Evolutionary conservation across 495 filamentous ascomycete genomes (phyloP).

Genomic region (Penicillium silybi): DNA sequence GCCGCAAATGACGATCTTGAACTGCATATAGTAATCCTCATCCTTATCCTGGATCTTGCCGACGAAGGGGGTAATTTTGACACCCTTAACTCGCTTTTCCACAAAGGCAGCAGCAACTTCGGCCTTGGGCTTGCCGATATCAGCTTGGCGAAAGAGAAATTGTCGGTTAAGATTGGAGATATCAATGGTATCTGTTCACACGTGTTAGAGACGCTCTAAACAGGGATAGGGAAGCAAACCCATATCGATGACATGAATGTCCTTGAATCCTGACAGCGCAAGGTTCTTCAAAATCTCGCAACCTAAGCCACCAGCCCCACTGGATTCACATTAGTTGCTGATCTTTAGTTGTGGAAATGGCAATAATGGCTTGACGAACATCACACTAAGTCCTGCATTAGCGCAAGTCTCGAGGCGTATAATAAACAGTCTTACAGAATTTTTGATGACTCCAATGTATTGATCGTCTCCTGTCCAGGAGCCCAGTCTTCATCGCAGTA

Average conservation of each 20-base stretch:
- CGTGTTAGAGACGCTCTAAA: conserved; percentile 9
- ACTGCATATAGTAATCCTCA: conserved; percentile 97
- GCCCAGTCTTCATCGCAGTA: conserved; percentile 69
- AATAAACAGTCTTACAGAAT: conserved; percentile 53
- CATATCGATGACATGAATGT: conserved; percentile 99
- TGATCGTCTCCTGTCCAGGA: conserved; percentile 59
- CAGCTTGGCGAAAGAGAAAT: conserved; percentile 88
- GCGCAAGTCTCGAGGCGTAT: neutral
- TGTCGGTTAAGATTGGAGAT: conserved; percentile 98
- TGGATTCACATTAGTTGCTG: conserved; percentile 29
- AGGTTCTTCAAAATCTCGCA: conserved; percentile 98
- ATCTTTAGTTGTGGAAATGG: neutral
- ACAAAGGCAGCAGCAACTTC: conserved; percentile 91
- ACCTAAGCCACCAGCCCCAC: conserved; percentile 90
- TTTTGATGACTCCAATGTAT: conserved; percentile 59
- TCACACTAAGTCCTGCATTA: conserved; percentile 31
- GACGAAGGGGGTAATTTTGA: conserved; percentile 89
- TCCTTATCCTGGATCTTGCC: conserved; percentile 97
- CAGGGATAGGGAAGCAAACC: conserved; percentile 43
- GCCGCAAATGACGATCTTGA: conserved; percentile 91
- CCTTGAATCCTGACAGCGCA: conserved; percentile 89
- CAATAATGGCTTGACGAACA: conserved; percentile 22
- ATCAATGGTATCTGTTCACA: conserved; percentile 78
- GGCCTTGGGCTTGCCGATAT: conserved; percentile 93
- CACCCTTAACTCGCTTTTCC: conserved; percentile 78